phyloP scores from a whole-genome alignment of 139 green algal genomes.

The Volvox reticuliferus region DNA sequence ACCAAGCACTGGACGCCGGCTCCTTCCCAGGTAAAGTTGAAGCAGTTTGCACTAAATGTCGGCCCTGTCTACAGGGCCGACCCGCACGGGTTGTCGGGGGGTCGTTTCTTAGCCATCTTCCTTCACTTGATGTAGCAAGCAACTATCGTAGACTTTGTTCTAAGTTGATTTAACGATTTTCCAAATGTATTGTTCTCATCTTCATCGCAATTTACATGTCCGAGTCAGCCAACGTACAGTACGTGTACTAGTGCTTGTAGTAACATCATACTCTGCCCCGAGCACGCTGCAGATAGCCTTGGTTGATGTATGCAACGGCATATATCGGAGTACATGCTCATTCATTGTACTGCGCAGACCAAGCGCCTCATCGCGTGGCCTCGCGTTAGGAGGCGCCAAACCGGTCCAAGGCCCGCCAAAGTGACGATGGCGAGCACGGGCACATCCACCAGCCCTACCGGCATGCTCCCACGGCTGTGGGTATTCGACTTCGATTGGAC shows the following conservation, averaged over 20 bases:
- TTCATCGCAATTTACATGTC: too few species aligned
- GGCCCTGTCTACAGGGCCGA: slow-evolving; percentile 17
- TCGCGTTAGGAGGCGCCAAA: too few species aligned
- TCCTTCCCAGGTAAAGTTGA: slow-evolving; percentile 22
- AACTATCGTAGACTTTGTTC: too few species aligned
- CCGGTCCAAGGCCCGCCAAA: background rate
- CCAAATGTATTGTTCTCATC: too few species aligned
- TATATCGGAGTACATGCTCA: too few species aligned
- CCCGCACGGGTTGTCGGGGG: slow-evolving; percentile 2
- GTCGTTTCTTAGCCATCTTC: background rate
- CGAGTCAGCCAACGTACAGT: background rate
- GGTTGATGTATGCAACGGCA: too few species aligned
- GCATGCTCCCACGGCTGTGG: slow-evolving; percentile 18
- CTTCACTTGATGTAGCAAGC: too few species aligned
- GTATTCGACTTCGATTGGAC: slow-evolving; percentile 69
- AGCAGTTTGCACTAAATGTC: slow-evolving; percentile 6
- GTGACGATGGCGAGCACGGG: background rate
- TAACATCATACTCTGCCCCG: background rate
- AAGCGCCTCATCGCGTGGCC: too few species aligned
- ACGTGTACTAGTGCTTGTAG: background rate
- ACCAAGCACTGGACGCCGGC: background rate
- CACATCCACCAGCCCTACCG: background rate
- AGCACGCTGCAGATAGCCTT: too few species aligned
- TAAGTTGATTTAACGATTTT: too few species aligned
- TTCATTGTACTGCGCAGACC: too few species aligned